phyloP scores from a whole-genome alignment of 2,329 filamentous ascomycete species.

The Dissoconium aciculare region DNA sequence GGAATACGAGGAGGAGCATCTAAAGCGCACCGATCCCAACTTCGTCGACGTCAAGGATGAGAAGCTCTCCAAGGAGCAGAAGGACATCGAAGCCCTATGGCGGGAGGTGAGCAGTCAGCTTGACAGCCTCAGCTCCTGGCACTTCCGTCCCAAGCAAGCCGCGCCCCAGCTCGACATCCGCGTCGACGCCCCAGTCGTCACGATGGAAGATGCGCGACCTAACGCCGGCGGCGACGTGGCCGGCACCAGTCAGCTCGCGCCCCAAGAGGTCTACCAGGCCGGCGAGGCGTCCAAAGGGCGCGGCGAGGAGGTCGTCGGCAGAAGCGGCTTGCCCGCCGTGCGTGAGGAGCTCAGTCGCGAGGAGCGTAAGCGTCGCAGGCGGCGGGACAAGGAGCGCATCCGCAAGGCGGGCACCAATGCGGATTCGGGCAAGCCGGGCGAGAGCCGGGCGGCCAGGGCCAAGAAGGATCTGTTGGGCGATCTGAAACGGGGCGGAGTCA shows the following conservation, averaged over 20 bases:
- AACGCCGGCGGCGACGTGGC: conserved; percentile 61
- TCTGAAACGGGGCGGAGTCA: conserved; percentile 73
- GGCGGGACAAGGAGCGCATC: conserved; percentile 69
- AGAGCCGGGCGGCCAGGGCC: conserved; percentile 37
- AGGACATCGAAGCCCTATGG: conserved; percentile 72
- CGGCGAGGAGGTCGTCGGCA: conserved; percentile 53
- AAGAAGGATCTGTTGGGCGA: conserved; percentile 47
- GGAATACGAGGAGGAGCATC: conserved; percentile 84
- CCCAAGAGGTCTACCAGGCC: conserved; percentile 86
- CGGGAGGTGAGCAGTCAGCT: conserved; percentile 63
- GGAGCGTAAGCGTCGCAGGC: conserved; percentile 55
- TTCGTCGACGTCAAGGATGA: conserved; percentile 73
- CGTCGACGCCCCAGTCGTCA: conserved; percentile 75
- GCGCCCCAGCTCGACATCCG: conserved; percentile 74
- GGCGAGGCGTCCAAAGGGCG: conserved; percentile 45
- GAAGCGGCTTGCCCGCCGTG: conserved; percentile 61
- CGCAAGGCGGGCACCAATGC: conserved; percentile 48
- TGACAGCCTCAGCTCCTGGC: conserved; percentile 81
- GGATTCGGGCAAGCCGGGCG: conserved; percentile 27
- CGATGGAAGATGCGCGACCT: conserved; percentile 90
- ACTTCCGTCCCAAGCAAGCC: conserved; percentile 82
- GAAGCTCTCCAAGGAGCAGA: conserved; percentile 58
- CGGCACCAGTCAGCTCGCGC: conserved; percentile 61
- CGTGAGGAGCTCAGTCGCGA: conserved; percentile 79
- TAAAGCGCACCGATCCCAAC: conserved; percentile 60